Evolutionary conservation across 2,329 filamentous ascomycete species (phyloP).

Genomic region (Pyrenophora tritici-repentis): DNA sequence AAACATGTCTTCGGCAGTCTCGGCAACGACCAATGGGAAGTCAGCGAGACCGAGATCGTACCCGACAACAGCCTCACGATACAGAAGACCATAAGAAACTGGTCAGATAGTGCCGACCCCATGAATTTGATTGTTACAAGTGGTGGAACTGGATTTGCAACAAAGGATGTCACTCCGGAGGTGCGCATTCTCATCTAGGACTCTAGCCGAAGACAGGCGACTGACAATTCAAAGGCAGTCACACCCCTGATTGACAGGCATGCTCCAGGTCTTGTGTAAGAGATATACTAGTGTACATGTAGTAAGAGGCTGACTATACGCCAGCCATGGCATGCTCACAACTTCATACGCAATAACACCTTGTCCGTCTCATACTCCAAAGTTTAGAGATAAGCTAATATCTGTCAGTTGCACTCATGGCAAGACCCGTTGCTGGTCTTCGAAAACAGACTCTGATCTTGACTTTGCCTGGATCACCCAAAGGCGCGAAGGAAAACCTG

Average conservation of each 20-base stretch:
- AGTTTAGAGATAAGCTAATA: slow-evolving; percentile 21
- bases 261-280: slow-evolving; percentile 81
- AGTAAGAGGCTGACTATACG: slow-evolving; percentile 15
- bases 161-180: slow-evolving; percentile 86
- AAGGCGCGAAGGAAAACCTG: slow-evolving; percentile 92
- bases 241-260: slow-evolving; percentile 77
- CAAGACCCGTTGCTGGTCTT: slow-evolving; percentile 87
- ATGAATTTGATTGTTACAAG: slow-evolving; percentile 84
- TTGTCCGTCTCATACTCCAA: slow-evolving; percentile 64
- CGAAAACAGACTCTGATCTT: slow-evolving; percentile 80
- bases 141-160: slow-evolving; percentile 90
- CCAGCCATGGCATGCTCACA: slow-evolving; percentile 86
- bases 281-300: background rate
- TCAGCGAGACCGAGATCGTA: slow-evolving; percentile 74
- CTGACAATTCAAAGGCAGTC: slow-evolving; percentile 65
- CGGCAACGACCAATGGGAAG: slow-evolving; percentile 72
- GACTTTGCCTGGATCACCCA: slow-evolving; percentile 91
- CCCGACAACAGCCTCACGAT: slow-evolving; percentile 76
- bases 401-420: slow-evolving; percentile 87
- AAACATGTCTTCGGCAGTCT: slow-evolving; percentile 70
- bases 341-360: slow-evolving; percentile 84
- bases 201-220: background rate
- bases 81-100: slow-evolving; percentile 71
- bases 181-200: slow-evolving; percentile 51
- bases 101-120: slow-evolving; percentile 67